Evolutionary conservation across 768 basidiomycete genomes (phyloP).

Genomic region (Panellus pusillus): DNA sequence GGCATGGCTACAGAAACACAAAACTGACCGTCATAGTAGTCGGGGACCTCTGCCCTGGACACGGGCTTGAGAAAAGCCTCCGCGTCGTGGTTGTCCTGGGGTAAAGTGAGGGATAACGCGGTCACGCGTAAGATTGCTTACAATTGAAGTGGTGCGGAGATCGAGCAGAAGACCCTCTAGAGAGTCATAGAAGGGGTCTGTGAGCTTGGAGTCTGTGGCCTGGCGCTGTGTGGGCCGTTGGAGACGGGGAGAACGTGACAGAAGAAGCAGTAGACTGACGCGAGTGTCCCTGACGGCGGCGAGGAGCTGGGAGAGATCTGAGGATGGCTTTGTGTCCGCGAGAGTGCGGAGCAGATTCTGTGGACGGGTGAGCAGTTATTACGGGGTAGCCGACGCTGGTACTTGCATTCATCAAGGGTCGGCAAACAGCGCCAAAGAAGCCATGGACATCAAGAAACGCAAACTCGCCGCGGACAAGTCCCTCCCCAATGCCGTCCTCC

Average conservation of each 20-base stretch:
- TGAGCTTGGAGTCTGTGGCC: slow-evolving; percentile 64
- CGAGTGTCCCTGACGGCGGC: slow-evolving; percentile 85
- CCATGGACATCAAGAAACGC: slow-evolving; percentile 53
- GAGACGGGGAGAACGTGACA: slow-evolving; percentile 9
- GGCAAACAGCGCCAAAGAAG: no score
- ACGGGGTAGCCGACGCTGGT: no score
- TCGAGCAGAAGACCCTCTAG: slow-evolving; percentile 87
- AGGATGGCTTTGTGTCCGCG: slow-evolving; percentile 69
- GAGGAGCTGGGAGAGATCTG: slow-evolving; percentile 80
- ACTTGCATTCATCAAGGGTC: not conserved
- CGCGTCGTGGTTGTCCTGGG: slow-evolving; percentile 83
- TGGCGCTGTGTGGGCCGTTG: slow-evolving; percentile 38
- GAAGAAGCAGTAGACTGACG: slow-evolving; percentile 50
- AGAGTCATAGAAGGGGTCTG: slow-evolving; percentile 92
- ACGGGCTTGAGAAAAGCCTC: slow-evolving; percentile 95
- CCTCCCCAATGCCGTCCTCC: slow-evolving; percentile 73
- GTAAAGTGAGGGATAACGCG: slow-evolving; percentile 27
- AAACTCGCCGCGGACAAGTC: slow-evolving; percentile 74
- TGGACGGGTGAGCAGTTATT: no score
- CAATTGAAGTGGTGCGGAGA: slow-evolving; percentile 75
- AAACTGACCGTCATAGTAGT: slow-evolving; percentile 85
- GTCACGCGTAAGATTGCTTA: slow-evolving; percentile 33
- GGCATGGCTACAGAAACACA: slow-evolving; percentile 2
- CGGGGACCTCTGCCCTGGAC: slow-evolving; percentile 83
- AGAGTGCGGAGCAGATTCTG: slow-evolving; percentile 91